Evolutionary conservation across 139 green algal species (phyloP), one percentile per base, ranked within the genome.

Genomic region (Chlamydomonas schloesseri): DNA sequence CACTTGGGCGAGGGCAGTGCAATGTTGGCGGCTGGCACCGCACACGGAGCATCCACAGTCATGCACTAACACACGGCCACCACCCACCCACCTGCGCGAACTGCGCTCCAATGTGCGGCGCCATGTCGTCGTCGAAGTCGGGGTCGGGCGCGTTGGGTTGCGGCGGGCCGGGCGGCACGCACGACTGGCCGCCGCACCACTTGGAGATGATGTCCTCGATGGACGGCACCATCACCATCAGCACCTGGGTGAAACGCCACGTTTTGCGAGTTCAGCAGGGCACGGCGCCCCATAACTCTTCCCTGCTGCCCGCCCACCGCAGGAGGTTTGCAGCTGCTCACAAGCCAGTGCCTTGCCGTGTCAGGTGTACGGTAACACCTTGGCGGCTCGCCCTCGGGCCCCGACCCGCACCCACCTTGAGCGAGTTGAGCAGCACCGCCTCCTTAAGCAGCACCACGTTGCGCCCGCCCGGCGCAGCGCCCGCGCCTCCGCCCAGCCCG

Each of bases 401-500:
- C 58, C 58, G 18, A 10, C 42, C 42, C 42, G 31, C 18, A n/a
- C 67, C 6, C 15, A 79, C 82, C 90, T 91, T 93, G 29, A 93
- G 69, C 13, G 82, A 91, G 86, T 94, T 94, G 15, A 94, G 89
- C 79, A 94, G 83, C 50, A 93, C 89, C 4, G 91, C 91, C 87
- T 94, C 88, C 47, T 83, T 85, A 28, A 89, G 71, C 60, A 85
- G 73, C 65, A 90, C 87, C 28, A 37, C 86, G 31, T 82, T 81
- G 37, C 65, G 53, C 31, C 73, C 73, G 31, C 36, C 62, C 46
- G 33, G 60, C 62, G 34, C 6, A 0, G 15, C 69, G 26, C 29
- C 53, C 26, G 55, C 42, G 53, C 17, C 47, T 10, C 17, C 76
- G 23, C 31, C 23, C 26, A 29, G 47, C 42, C 72, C 42, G 29